These are phyloP conservation scores for Strigomonas culicis DNA, from an alignment of 208 protist species.

Conservation along the genomic window DNA sequence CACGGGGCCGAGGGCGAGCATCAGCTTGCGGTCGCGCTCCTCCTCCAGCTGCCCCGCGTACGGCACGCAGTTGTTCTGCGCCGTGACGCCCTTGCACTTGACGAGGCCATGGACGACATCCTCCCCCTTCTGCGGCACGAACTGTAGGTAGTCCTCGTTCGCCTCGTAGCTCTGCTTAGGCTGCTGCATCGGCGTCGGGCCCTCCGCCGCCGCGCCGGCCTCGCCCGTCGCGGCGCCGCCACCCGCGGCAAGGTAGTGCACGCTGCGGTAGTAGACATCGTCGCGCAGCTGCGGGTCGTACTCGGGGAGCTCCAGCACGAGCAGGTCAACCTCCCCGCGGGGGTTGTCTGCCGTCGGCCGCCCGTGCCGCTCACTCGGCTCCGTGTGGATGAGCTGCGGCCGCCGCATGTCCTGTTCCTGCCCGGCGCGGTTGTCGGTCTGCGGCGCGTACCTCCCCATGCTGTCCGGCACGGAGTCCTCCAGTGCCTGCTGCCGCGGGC, in stretches of 20 bases:
- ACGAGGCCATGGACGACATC: constrained; percentile 79
- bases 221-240: neutral
- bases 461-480: constrained; percentile 17
- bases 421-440: constrained; percentile 26
- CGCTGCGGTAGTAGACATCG: constrained; percentile 85
- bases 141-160: constrained; percentile 50
- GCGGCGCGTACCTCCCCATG: constrained; percentile 24
- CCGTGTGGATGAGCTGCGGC: constrained; percentile 68
- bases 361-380: constrained; percentile 56
- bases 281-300: constrained; percentile 57
- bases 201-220: neutral
- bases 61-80: constrained; percentile 82
- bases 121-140: constrained; percentile 59
- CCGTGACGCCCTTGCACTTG: constrained; percentile 75
- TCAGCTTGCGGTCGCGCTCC: constrained; percentile 78
- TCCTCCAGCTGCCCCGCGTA: constrained; percentile 67
- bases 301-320: constrained; percentile 80
- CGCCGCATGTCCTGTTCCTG: constrained; percentile 63
- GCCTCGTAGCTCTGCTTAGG: constrained; percentile 12
- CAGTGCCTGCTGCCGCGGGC: neutral
- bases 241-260: constrained; percentile 61
- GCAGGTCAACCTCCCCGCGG: constrained; percentile 43
- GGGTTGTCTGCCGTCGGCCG: constrained; percentile 21
- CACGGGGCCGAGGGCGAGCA: constrained; percentile 79
- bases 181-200: neutral